Evolutionary conservation across 345 rosid species (phyloP), one percentile per base, ranked within the genome.

Genomic region (Conringia planisiliqua): DNA sequence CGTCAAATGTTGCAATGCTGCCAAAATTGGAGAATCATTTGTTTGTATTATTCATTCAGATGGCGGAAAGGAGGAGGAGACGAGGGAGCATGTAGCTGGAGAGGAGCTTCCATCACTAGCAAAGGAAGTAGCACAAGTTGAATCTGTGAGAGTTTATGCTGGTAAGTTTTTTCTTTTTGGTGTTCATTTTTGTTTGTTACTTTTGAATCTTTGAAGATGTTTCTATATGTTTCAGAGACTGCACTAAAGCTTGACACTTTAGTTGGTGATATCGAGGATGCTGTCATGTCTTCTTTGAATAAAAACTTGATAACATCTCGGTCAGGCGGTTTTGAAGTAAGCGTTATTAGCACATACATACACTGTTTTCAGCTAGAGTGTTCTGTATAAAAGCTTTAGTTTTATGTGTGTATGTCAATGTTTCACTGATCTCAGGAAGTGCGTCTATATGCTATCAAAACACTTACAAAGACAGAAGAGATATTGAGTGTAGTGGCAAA

Each of bases 211-310:
- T 24, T 59, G 16, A 65, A 29, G 40, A 40, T 54, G 59, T 60
- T 71, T 73, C 46, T 73, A 16, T 32, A 55, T 75, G 72, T 83
- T 79, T 65, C 97, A 95, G 99, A 87, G 85, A 87, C 96, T 12
- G 92, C 97, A 29, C 75, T 90, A 60, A 95, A 89, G 75, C 94
- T 95, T 16, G 94, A 92, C 76, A 81, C 82, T 72, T 72, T 92
- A 74, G 87, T 89, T 54, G 97, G 97, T 72, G 97, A 92, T 35
- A 86, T 95, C 30, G 99, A 95, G 83, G 99, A 95, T 85, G 89
- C 86, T 43, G 96, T 92, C 48, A 85, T 91, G 79, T 86, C 88
- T 68, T 70, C 88, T 10, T 61, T 90, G 84, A 86, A 75, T 76
- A 87, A 82, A 81, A 93, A 83, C 79, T 76, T 81, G 50, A 77